These are phyloP conservation scores for Oldenlandia corymbosa DNA, from an alignment of 257 asterid species.

Conservation along the genomic window DNA sequence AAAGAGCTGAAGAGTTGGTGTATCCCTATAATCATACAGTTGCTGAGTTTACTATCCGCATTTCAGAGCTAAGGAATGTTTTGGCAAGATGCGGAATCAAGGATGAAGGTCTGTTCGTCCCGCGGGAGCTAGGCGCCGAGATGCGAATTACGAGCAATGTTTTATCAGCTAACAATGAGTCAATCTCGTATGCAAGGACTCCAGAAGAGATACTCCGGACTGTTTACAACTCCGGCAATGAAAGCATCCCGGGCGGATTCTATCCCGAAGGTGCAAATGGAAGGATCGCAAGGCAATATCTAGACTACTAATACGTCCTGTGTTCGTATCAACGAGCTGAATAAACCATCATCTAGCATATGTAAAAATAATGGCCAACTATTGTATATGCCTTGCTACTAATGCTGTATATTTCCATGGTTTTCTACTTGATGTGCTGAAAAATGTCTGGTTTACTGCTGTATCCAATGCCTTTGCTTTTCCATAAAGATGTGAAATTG, in stretches of 20 bases:
- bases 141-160: constrained; percentile 28
- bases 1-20: constrained; percentile 25
- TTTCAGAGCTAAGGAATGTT: constrained; percentile 35
- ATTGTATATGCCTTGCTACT: too few species aligned
- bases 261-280: constrained; percentile 43
- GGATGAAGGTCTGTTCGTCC: constrained; percentile 44
- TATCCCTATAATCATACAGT: constrained; percentile 35
- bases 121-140: constrained; percentile 33
- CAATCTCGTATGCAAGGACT: constrained; percentile 34
- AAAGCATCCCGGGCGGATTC: constrained; percentile 36
- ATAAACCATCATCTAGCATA: too few species aligned
- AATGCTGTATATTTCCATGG: too few species aligned
- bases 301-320: too few species aligned
- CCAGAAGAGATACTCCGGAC: constrained; percentile 32
- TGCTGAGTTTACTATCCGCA: constrained; percentile 29
- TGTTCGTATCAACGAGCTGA: too few species aligned
- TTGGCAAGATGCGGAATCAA: constrained; percentile 35
- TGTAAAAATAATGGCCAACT: too few species aligned
- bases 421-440: too few species aligned
- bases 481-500: too few species aligned
- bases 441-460: too few species aligned
- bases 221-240: constrained; percentile 30
- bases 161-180: constrained; percentile 35
- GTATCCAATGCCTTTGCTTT: too few species aligned
- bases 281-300: constrained; percentile 37